phyloP scores from a whole-genome alignment of 352 stramenopile genomes.

The Thalassiosira hispida region DNA sequence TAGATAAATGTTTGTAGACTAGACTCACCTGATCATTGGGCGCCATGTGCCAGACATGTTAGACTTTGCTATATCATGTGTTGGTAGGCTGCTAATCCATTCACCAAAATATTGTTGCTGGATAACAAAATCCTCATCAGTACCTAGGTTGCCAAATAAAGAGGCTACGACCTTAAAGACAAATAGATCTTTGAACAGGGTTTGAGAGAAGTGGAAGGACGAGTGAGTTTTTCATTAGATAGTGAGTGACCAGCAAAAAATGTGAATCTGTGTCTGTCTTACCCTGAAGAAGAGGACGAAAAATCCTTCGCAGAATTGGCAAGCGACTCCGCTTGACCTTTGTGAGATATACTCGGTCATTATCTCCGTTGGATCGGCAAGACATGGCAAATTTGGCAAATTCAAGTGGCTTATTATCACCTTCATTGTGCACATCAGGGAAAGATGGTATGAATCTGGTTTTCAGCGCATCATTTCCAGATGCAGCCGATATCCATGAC shows the following conservation, averaged over 20 bases:
- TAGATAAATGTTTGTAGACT: too few species aligned
- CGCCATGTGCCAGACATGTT: conserved; percentile 58
- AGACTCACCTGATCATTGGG: conserved; percentile 49
- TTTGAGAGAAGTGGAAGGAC: neutral
- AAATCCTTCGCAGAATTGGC: conserved; percentile 70
- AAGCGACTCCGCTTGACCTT: conserved; percentile 62
- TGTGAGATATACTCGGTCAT: conserved; percentile 63
- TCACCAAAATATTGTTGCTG: conserved; percentile 79
- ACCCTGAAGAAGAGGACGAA: conserved; percentile 69
- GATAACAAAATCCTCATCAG: conserved; percentile 60
- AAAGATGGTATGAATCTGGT: conserved; percentile 25
- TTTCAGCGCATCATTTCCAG: conserved; percentile 25
- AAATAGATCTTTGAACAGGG: conserved; percentile 60
- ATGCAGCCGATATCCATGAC: conserved; percentile 57
- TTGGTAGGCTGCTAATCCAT: conserved; percentile 71
- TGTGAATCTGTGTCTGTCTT: conserved; percentile 8
- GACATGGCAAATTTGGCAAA: conserved; percentile 60
- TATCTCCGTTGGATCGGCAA: conserved; percentile 32
- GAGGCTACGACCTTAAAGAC: conserved; percentile 70
- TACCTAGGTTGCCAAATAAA: conserved; percentile 66
- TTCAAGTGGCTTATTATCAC: conserved; percentile 26
- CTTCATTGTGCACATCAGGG: conserved; percentile 8
- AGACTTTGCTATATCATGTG: conserved; percentile 55
- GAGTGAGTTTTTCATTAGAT: neutral
- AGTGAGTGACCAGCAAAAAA: too few species aligned